phyloP scores from a whole-genome alignment of 2,329 filamentous ascomycete genomes.

The Parastagonospora nodorum region DNA sequence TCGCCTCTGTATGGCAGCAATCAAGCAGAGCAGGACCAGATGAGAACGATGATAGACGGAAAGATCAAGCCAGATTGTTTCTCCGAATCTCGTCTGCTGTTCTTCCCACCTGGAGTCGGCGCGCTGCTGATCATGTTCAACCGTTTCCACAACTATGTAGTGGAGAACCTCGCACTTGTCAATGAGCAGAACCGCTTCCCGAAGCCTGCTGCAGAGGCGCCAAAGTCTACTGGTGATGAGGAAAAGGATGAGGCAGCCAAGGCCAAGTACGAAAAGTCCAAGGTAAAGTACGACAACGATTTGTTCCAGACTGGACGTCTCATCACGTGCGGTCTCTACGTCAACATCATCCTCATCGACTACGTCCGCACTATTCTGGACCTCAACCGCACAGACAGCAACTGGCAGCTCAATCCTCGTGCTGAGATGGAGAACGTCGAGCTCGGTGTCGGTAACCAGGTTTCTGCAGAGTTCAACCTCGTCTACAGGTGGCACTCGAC shows the following conservation, averaged over 20 bases:
- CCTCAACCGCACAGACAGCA: conserved; percentile 71
- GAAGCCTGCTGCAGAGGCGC: conserved; percentile 56
- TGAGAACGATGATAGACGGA: conserved; percentile 69
- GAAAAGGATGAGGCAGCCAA: conserved; percentile 30
- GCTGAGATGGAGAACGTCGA: conserved; percentile 68
- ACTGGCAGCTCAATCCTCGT: conserved; percentile 81
- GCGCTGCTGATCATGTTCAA: conserved; percentile 71
- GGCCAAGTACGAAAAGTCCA: conserved; percentile 36
- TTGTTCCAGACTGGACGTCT: conserved; percentile 59
- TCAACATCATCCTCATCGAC: conserved; percentile 60
- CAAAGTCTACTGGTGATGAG: conserved; percentile 50
- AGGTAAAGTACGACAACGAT: conserved; percentile 51
- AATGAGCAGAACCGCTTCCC: conserved; percentile 83
- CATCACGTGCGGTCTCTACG: conserved; percentile 58
- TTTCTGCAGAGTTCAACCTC: conserved; percentile 87
- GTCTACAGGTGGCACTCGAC: conserved; percentile 88
- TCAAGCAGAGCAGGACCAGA: conserved; percentile 66
- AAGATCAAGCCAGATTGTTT: conserved; percentile 74
- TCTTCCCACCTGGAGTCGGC: conserved; percentile 72
- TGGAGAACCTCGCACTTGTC: conserved; percentile 77
- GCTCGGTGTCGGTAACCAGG: conserved; percentile 77
- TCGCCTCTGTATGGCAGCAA: conserved; percentile 75
- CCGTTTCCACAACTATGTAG: conserved; percentile 84
- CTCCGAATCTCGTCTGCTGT: conserved; percentile 66
- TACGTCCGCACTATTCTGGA: conserved; percentile 61